Conservation (phyloP, 352 stramenopile species). For the Phytopythium aichiense region DNA sequence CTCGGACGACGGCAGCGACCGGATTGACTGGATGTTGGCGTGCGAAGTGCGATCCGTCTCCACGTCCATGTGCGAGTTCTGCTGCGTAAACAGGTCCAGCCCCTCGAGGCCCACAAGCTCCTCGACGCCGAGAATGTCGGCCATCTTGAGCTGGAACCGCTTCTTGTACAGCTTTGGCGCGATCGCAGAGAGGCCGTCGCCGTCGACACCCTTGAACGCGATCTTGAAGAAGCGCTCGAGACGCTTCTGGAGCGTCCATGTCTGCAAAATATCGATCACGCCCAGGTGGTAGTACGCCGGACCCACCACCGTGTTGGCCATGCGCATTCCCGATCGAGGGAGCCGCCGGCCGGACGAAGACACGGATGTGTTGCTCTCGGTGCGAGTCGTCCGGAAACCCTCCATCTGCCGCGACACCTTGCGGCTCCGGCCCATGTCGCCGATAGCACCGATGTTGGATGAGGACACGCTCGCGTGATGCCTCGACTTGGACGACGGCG, state of each 20-base stretch:
- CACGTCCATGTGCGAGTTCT: conserved; percentile 88
- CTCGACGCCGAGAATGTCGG: conserved; percentile 81
- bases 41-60: conserved; percentile 60
- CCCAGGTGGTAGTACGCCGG: conserved; percentile 89
- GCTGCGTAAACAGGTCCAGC: conserved; percentile 70
- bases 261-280: conserved; percentile 91
- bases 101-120: conserved; percentile 52
- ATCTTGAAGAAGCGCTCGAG: conserved; percentile 89
- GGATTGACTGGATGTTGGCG: conserved; percentile 63
- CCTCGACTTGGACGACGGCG: conserved; percentile 23
- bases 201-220: conserved; percentile 73
- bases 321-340: conserved; percentile 77
- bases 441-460: conserved; percentile 20
- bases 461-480: conserved; percentile 64
- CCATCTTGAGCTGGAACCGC: conserved; percentile 86
- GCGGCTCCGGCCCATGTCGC: conserved; percentile 16
- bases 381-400: conserved; percentile 31
- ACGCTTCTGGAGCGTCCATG: conserved; percentile 84
- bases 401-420: conserved; percentile 55
- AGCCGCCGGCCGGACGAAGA: conserved; percentile 64
- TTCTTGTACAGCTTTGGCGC: conserved; percentile 77
- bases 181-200: conserved; percentile 81
- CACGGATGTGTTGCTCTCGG: conserved; percentile 58
- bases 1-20: conserved; percentile 60
- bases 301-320: conserved; percentile 83